Evolutionary conservation across 306 rosid species (phyloP).

Genomic region (Prunus kanzakura): DNA sequence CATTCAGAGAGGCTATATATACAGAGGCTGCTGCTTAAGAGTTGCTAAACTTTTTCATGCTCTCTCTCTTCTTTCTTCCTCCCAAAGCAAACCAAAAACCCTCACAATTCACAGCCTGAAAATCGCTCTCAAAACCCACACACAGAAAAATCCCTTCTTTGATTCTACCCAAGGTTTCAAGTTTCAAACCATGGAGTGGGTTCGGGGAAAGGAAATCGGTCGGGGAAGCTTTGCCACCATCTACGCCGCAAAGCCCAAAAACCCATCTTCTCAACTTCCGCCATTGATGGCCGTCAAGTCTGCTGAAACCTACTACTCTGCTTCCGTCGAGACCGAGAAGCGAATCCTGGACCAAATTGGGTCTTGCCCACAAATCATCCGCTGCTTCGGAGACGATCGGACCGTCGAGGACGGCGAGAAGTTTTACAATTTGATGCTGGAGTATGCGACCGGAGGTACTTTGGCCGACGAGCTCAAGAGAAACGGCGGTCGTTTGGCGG

Average conservation of each 20-base stretch:
- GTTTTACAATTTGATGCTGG: constrained; percentile 54
- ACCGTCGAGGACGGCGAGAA: constrained; percentile 45
- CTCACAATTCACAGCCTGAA: neutral
- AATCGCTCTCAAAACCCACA: too few species aligned
- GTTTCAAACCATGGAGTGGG: constrained; percentile 53
- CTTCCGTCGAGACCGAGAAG: constrained; percentile 54
- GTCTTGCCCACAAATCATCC: constrained; percentile 44
- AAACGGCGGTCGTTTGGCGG: constrained; percentile 46
- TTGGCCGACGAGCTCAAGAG: constrained; percentile 47
- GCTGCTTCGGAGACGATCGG: constrained; percentile 42
- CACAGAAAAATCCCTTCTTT: neutral
- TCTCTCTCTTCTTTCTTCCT: neutral
- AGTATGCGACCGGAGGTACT: constrained; percentile 62
- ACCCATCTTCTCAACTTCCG: neutral
- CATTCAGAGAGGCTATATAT: neutral
- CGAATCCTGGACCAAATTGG: constrained; percentile 39
- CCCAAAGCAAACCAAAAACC: neutral
- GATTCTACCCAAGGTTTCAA: too few species aligned
- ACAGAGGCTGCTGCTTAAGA: neutral
- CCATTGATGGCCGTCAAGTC: constrained; percentile 61
- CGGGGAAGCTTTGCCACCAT: constrained; percentile 77
- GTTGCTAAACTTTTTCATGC: neutral
- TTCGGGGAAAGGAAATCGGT: constrained; percentile 70
- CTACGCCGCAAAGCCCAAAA: constrained; percentile 34
- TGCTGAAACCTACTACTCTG: constrained; percentile 14